Percentiles rank a stretch among this genome's conserved stretches.
phyloP scores from a whole-genome alignment of 2,329 filamentous ascomycete genomes.

The Scedosporium minutisporum region DNA sequence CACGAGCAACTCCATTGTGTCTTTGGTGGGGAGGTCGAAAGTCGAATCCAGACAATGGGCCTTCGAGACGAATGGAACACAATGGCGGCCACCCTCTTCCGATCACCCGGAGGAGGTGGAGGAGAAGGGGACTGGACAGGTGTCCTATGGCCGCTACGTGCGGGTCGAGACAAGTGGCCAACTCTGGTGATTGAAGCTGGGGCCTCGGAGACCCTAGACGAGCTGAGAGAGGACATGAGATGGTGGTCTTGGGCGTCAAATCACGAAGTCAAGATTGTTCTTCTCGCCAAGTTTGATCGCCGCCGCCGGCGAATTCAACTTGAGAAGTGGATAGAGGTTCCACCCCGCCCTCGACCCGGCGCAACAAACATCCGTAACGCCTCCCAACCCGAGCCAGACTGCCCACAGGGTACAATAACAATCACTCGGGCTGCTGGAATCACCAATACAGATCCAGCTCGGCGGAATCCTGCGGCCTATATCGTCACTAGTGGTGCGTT shows the following conservation, averaged over 20 bases:
- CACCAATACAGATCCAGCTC: background rate
- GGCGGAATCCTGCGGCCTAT: background rate
- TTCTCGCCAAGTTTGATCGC: slow-evolving; percentile 9
- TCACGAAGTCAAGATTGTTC: slow-evolving; percentile 12
- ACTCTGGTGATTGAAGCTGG: slow-evolving; percentile 11
- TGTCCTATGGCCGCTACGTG: background rate
- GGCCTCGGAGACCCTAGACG: slow-evolving; percentile 6
- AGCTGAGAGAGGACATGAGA: slow-evolving; percentile 8
- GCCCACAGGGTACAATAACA: background rate
- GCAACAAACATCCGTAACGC: background rate
- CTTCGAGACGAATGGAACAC: background rate
- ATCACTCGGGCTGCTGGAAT: background rate
- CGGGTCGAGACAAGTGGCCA: slow-evolving; percentile 8
- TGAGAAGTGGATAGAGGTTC: background rate
- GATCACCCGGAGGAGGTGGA: background rate
- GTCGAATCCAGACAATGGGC: background rate
- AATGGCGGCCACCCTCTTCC: background rate
- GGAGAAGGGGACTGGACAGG: slow-evolving; percentile 1
- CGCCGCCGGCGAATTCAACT: background rate
- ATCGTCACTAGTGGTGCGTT: background rate
- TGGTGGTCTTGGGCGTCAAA: slow-evolving; percentile 12
- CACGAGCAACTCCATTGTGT: background rate
- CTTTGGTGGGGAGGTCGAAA: background rate
- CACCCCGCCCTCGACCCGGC: background rate
- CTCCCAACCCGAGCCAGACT: background rate